Evolutionary conservation across 129 eudicot genomes (phyloP), one percentile per base, ranked within the genome.

Genomic region (Tagetes erecta): DNA sequence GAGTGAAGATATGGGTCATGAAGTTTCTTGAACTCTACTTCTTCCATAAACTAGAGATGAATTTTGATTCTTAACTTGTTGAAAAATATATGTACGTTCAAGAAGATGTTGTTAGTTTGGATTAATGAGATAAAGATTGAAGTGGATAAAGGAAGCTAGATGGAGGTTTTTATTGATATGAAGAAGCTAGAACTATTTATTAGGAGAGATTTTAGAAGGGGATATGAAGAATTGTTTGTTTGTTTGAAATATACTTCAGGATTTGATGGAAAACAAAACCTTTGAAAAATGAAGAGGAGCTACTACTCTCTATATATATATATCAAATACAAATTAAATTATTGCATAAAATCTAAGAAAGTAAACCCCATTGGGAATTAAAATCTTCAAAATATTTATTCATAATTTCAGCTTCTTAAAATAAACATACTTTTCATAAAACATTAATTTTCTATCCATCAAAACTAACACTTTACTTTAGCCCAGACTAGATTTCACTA

Each of bases 11-110:
- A 78, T 9, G 71, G 81, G 76, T 87, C 92, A 60, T 87, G 83
- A 45, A 80, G 6, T 82, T 72, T 83, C 70, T 87, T 87, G 76
- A 83, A 80, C 75, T 76, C 80, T 35, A 68, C 68, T 76, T 76
- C 75, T 68, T 76, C 75, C 80, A 76, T 76, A 45, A 6, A 58
- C 67, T 1, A 38, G 9, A 69, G 8, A 71, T 46, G 42, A 56
- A 67, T 69, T 40, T 73, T 76, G 79, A 52, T 31, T 60, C 34
- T 77, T 35, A 53, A 35, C 10, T 27, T 20, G 27, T 20, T 20
- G 27, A 20, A 20, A 20, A 20, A 20, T 20, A 20, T 20, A 20
- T 20, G 27, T 20, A 20, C 27, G 27, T 20, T 20, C 27, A 20
- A 20, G 37, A 78, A 44, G 69, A 60, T 49, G 46, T 63, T 40